Conservation (phyloP, 352 stramenopile species). For the Blastocystis sp. region DNA sequence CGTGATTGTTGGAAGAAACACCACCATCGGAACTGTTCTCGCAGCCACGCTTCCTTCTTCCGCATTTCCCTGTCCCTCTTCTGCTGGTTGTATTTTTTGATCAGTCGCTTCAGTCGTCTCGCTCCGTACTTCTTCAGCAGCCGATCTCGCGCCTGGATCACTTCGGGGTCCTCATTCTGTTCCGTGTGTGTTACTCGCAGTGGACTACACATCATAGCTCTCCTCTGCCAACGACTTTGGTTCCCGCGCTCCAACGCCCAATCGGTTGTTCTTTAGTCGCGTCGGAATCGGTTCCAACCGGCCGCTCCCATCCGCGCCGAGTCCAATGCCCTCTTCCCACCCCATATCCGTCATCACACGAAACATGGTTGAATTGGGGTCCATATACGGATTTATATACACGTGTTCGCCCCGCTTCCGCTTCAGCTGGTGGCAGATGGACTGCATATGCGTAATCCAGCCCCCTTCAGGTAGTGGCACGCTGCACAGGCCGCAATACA, state of each 20-base stretch:
- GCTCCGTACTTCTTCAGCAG: conserved; percentile 45
- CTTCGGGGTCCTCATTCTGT: conserved; percentile 28
- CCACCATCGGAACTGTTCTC: conserved; percentile 44
- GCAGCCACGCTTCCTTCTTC: conserved; percentile 9
- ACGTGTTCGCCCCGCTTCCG: background rate
- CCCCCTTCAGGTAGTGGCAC: background rate
- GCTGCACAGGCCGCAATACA: conserved; percentile 42
- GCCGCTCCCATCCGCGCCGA: conserved; percentile 29
- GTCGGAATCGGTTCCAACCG: conserved; percentile 62
- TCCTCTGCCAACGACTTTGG: background rate
- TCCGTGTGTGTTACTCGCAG: conserved; percentile 22
- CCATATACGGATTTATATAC: conserved; percentile 62
- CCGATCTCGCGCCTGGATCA: conserved; percentile 36
- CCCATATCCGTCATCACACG: conserved; percentile 58
- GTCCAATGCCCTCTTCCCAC: conserved; percentile 56
- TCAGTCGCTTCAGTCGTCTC: conserved; percentile 17
- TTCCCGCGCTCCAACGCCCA: conserved; percentile 48
- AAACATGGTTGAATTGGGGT: background rate
- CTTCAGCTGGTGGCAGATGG: conserved; percentile 61
- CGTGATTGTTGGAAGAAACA: conserved; percentile 24
- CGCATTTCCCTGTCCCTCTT: conserved; percentile 29
- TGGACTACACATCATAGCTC: background rate
- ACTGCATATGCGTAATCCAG: conserved; percentile 35
- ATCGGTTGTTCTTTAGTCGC: conserved; percentile 56
- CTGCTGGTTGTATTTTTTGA: background rate